These are phyloP conservation scores for Vaucheria bursata DNA, from an alignment of 352 stramenopile genomes.

Conservation along the genomic window DNA sequence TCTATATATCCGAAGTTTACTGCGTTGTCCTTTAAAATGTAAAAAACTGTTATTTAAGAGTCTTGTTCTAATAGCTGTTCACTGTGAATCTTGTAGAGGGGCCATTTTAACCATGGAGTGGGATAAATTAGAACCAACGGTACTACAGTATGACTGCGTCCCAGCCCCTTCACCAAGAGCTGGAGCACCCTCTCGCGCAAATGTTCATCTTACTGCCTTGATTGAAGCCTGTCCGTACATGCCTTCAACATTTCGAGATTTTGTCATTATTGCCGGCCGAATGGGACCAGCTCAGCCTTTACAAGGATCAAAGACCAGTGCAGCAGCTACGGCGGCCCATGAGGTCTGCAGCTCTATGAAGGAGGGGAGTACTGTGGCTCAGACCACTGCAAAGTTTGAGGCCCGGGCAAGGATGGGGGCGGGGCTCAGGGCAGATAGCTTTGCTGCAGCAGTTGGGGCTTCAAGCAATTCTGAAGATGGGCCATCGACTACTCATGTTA, in stretches of 20 bases:
- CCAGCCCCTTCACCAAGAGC: background rate
- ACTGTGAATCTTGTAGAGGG: conserved; percentile 12
- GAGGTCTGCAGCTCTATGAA: background rate
- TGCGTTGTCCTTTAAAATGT: too few species aligned
- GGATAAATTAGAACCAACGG: conserved; percentile 19
- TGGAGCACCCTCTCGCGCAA: background rate
- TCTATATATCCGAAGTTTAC: too few species aligned
- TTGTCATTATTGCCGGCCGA: conserved; percentile 36
- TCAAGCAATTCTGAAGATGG: background rate
- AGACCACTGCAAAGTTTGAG: background rate
- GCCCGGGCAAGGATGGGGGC: background rate
- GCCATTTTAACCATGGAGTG: conserved; percentile 27
- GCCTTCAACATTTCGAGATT: conserved; percentile 49
- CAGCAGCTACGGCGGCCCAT: background rate
- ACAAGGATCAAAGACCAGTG: background rate
- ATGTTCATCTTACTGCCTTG: conserved; percentile 42
- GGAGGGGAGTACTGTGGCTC: background rate
- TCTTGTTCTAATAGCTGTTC: too few species aligned
- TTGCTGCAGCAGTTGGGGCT: background rate
- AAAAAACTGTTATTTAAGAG: too few species aligned
- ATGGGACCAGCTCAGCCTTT: conserved; percentile 38
- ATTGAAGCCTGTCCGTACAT: conserved; percentile 50
- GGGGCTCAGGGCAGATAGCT: background rate
- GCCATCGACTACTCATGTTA: background rate
- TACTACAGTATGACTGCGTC: conserved; percentile 40